Percentiles rank a stretch among this genome's conserved stretches.
phyloP scores from a whole-genome alignment of 78 protist species.

The Protostelium mycophagum region DNA sequence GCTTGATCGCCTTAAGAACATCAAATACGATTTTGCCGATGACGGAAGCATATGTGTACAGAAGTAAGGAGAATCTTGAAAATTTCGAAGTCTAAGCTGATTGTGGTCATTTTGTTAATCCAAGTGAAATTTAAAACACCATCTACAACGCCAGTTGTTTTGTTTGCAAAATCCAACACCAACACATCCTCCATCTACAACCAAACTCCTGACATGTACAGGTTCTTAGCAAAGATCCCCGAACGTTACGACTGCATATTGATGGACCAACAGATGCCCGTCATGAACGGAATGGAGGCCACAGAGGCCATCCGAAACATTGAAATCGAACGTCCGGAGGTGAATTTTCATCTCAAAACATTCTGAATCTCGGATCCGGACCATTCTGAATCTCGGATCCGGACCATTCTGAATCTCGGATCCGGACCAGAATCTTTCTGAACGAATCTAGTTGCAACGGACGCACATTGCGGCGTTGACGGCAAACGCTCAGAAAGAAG shows the following conservation, averaged over 20 bases:
- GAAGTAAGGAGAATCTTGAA: background rate
- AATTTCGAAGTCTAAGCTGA: too few species aligned
- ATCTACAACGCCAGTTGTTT: background rate
- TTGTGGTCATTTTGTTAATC: too few species aligned
- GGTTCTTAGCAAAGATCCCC: background rate
- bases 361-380: background rate
- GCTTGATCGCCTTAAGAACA: background rate
- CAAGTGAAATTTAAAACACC: too few species aligned
- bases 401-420: background rate
- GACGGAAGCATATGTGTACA: background rate
- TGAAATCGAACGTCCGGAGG: constrained; percentile 7
- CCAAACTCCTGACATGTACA: too few species aligned
- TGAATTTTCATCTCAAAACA: background rate
- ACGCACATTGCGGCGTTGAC: constrained; percentile 32
- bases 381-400: background rate
- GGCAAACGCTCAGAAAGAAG: constrained; percentile 38
- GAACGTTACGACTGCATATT: constrained; percentile 26
- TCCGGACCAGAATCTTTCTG: too few species aligned
- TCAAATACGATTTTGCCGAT: background rate
- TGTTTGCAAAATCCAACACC: too few species aligned
- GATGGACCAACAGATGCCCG: constrained; percentile 84
- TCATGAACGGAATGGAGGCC: constrained; percentile 65
- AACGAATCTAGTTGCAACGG: background rate
- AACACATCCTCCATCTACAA: too few species aligned
- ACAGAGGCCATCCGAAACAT: constrained; percentile 29